Conservation (phyloP, 139 green algal genomes). For the Chlorella sp. region DNA sequence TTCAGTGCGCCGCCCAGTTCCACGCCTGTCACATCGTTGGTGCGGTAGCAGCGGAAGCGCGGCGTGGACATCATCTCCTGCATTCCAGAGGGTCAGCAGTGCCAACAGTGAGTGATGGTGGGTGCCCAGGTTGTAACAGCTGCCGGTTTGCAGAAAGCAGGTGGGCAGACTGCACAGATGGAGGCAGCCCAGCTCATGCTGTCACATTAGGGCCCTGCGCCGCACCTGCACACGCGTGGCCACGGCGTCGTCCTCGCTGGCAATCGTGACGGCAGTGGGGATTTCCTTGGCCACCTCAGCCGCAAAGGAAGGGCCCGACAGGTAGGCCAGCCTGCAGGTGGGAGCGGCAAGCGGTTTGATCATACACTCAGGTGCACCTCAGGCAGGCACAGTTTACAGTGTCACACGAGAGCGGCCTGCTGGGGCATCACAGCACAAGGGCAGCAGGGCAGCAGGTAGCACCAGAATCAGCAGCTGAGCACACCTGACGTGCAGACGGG, state of each 20-base stretch:
- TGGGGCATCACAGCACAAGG: too few relatives aligned
- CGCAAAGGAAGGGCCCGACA: constrained; percentile 72
- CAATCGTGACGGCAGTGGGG: constrained; percentile 69
- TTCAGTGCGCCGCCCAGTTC: constrained; percentile 76
- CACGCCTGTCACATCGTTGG: constrained; percentile 62
- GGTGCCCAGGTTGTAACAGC: too few relatives aligned
- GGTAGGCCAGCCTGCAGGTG: constrained; percentile 52
- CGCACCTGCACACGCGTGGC: constrained; percentile 43
- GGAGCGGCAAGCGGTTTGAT: too few relatives aligned
- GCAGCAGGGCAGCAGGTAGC: background rate
- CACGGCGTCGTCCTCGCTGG: constrained; percentile 46
- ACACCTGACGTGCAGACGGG: constrained; percentile 24
- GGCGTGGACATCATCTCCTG: constrained; percentile 53
- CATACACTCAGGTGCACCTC: too few relatives aligned
- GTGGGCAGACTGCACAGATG: too few relatives aligned
- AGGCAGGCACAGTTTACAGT: background rate
- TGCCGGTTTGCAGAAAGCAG: too few relatives aligned
- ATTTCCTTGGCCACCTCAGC: constrained; percentile 60
- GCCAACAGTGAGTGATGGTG: too few relatives aligned
- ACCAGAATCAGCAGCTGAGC: background rate
- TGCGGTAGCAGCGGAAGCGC: constrained; percentile 71
- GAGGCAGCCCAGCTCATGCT: too few relatives aligned
- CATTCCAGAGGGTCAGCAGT: background rate
- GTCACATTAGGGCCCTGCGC: too few relatives aligned
- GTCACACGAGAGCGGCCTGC: too few relatives aligned